A percentile compares a stretch with the other conserved stretches of the same genome.
Conservation (phyloP, 2,329 filamentous ascomycete species). For the Lachnellula occidentalis region DNA sequence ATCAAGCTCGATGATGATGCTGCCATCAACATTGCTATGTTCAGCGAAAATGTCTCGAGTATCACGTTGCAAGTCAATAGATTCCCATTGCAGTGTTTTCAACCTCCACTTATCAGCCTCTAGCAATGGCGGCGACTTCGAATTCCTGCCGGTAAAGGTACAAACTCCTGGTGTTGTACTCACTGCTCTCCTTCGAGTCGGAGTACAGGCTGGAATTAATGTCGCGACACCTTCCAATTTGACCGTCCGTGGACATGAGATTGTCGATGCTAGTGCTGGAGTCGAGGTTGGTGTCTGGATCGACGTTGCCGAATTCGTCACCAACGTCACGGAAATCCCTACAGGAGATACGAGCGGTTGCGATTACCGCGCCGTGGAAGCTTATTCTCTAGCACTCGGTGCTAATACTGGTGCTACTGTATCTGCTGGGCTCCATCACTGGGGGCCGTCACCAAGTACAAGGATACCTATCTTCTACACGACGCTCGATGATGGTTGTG, state of each 20-base stretch:
- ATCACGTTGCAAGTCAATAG: constrained; percentile 42
- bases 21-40: constrained; percentile 44
- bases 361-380: constrained; percentile 40
- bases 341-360: constrained; percentile 34
- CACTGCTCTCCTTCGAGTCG: constrained; percentile 43
- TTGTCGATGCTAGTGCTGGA: constrained; percentile 11
- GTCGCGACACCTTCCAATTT: constrained; percentile 17
- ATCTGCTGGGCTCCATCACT: constrained; percentile 38
- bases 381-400: constrained; percentile 47
- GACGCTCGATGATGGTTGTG: constrained; percentile 41
- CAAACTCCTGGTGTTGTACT: constrained; percentile 40
- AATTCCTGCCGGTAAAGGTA: constrained; percentile 51
- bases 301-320: constrained; percentile 48
- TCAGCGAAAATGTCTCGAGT: constrained; percentile 42
- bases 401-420: constrained; percentile 49
- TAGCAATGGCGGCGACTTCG: constrained; percentile 48
- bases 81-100: background rate
- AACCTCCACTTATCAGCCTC: background rate
- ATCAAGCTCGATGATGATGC: constrained; percentile 48
- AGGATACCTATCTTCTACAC: constrained; percentile 49
- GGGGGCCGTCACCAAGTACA: constrained; percentile 44
- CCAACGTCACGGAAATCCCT: constrained; percentile 41
- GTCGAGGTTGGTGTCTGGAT: constrained; percentile 44
- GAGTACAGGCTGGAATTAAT: constrained; percentile 40
- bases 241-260: background rate